Percentiles rank a stretch among this genome's conserved stretches.
These are phyloP conservation scores for Zelopaecilomyces penicillatus DNA, from an alignment of 2,329 filamentous ascomycete species.

Conservation along the genomic window DNA sequence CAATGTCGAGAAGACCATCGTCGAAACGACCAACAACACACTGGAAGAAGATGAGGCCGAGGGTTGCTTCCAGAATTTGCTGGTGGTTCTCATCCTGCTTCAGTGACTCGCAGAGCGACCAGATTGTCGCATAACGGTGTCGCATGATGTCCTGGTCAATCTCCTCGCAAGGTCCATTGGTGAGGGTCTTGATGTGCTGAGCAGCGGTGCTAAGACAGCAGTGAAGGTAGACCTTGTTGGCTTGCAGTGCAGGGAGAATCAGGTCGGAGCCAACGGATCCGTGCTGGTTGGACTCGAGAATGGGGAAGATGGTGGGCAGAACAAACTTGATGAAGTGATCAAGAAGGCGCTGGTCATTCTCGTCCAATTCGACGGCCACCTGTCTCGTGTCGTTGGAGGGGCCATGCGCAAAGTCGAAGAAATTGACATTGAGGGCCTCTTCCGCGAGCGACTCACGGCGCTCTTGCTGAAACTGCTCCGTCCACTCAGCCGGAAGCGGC, in stretches of 20 bases:
- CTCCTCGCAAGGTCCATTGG: constrained; percentile 55
- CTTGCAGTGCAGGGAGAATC: constrained; percentile 79
- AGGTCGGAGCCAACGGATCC: constrained; percentile 73
- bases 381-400: constrained; percentile 55
- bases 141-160: constrained; percentile 87
- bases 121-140: constrained; percentile 82
- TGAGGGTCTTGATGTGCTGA: constrained; percentile 77
- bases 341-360: constrained; percentile 76
- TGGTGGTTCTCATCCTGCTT: constrained; percentile 73
- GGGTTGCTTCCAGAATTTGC: constrained; percentile 82
- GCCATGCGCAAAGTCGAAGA: constrained; percentile 73
- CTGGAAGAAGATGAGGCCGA: constrained; percentile 95
- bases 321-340: constrained; percentile 89
- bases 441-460: constrained; percentile 57
- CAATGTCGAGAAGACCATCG: constrained; percentile 80
- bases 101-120: constrained; percentile 74
- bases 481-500: constrained; percentile 56
- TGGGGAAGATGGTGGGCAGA: constrained; percentile 81
- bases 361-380: constrained; percentile 73
- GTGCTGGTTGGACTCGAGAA: constrained; percentile 82
- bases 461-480: constrained; percentile 26
- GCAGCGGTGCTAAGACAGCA: constrained; percentile 91
- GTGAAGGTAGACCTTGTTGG: constrained; percentile 88
- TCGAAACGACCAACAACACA: constrained; percentile 79
- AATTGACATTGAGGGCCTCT: constrained; percentile 63